Conservation (phyloP, 192 early-diverging fungal genomes). For the Haplosporangium gracile region DNA sequence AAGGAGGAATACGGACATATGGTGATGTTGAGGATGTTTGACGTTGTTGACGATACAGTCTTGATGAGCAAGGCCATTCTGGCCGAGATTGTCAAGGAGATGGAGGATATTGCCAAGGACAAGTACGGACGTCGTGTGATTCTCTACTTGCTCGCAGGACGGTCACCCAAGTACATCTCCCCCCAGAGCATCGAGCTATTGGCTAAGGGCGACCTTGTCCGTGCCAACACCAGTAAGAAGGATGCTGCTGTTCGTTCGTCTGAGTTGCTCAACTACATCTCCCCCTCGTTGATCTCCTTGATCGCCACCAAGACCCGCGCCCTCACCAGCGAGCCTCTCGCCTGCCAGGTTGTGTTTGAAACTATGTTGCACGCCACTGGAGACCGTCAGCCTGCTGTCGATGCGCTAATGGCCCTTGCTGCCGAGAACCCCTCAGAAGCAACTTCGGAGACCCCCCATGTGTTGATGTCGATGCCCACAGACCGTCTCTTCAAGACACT, state of each 20-base stretch:
- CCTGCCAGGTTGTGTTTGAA: conserved; percentile 79
- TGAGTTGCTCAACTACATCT: conserved; percentile 78
- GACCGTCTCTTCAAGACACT: conserved; percentile 67
- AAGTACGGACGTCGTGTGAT: conserved; percentile 85
- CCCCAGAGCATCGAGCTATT: conserved; percentile 78
- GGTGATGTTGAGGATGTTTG: conserved; percentile 85
- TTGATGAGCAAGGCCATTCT: conserved; percentile 84
- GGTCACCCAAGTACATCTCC: conserved; percentile 80
- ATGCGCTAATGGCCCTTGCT: conserved; percentile 58
- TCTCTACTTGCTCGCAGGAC: conserved; percentile 85
- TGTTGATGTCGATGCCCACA: conserved; percentile 60
- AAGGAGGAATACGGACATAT: conserved; percentile 92
- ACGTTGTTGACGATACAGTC: conserved; percentile 95
- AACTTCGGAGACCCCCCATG: conserved; percentile 42
- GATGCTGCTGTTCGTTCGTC: conserved; percentile 72
- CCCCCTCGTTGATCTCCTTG: conserved; percentile 71
- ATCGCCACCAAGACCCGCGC: conserved; percentile 63
- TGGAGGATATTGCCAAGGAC: conserved; percentile 74
- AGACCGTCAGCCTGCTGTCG: conserved; percentile 58
- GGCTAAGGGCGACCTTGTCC: conserved; percentile 74
- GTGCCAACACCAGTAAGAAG: conserved; percentile 89
- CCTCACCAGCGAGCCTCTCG: conserved; percentile 75
- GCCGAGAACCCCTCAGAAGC: conserved; percentile 54
- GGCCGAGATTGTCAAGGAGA: conserved; percentile 64
- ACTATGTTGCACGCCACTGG: conserved; percentile 73